Evolutionary conservation across 495 filamentous ascomycete genomes (phyloP), one percentile per base, ranked within the genome.

Genomic region (Annulohypoxylon moriforme): DNA sequence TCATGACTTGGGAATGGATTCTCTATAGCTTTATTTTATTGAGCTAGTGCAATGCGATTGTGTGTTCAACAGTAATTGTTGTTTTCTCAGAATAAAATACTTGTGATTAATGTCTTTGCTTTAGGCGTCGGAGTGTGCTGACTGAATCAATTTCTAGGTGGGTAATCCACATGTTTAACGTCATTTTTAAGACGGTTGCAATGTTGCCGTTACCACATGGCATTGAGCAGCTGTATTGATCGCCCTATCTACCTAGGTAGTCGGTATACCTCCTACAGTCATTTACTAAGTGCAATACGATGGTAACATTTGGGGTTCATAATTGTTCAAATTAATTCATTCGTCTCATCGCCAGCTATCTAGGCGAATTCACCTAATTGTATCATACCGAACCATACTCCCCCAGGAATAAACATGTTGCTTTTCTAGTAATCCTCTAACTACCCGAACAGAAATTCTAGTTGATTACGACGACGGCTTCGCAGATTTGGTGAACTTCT

Each of bases 401-500:
- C 24, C 11, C n/a, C 3, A 46, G 4, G 25, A 47, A 52, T 1
- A 18, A 20, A 18, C 34, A 52, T 57, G 6, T 13, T 61, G 36
- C 47, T 56, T 56, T 18, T 44, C 20, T 18, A 44, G 5, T 36
- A 25, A 4, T 38, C 25, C 5, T 18, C 24, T 25, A 18, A 18
- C 14, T 27, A 31, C 27, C 16, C 18, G 36, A 1, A 27, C 14
- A 16, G 18, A 36, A 56, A 33, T 56, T n/a, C 29, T 3, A 22
- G 8, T 16, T 58, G 6, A 18, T 60, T 53, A 65, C 4, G 60
- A 60, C 20, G 70, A 64, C 11, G 38, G 47, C n/a, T 71, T 68
- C 24, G 46, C 16, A 27, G 53, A 38, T 80, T 90, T 90, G 16
- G 75, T 77, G 59, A 85, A 87, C 84, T 94, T 94, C 50, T 84